Percentiles rank a stretch among this genome's conserved stretches.
These are phyloP conservation scores for Boletus speciosus DNA, from an alignment of 768 basidiomycete genomes.

Conservation along the genomic window DNA sequence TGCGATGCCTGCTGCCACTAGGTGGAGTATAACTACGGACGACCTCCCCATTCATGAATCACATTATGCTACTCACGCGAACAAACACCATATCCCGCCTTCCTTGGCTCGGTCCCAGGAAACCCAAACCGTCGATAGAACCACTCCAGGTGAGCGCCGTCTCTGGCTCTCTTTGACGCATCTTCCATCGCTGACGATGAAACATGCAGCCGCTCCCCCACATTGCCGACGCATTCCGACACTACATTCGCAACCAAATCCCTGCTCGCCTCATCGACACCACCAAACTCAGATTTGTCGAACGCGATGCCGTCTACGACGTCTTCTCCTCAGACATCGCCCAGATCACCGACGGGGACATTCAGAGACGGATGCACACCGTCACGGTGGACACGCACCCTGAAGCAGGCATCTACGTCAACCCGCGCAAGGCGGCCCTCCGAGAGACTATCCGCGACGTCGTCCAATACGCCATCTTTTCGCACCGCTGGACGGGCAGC, in stretches of 20 bases:
- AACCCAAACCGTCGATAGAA: neutral
- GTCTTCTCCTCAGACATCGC: slow-evolving; percentile 19
- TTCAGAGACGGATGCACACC: slow-evolving; percentile 1
- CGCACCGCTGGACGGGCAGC: slow-evolving; percentile 22
- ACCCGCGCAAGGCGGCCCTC: slow-evolving; percentile 10
- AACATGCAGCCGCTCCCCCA: neutral
- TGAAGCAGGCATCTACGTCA: slow-evolving; percentile 15
- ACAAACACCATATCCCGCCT: neutral
- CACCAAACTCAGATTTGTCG: slow-evolving; percentile 18
- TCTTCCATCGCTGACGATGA: neutral
- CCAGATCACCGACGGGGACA: slow-evolving; percentile 15
- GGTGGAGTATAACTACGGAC: slow-evolving; percentile 3
- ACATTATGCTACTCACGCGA: slow-evolving; percentile 1
- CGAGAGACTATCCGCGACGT: slow-evolving; percentile 16
- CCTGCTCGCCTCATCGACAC: slow-evolving; percentile 26
- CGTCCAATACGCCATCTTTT: slow-evolving; percentile 24
- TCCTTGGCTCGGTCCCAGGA: slow-evolving; percentile 1
- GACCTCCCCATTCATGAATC: neutral
- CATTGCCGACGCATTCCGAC: slow-evolving; percentile 12
- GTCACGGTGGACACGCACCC: neutral
- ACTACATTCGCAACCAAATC: slow-evolving; percentile 26
- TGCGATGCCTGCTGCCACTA: neutral
- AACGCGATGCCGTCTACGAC: slow-evolving; percentile 16
- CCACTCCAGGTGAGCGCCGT: neutral
- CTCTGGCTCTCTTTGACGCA: neutral